These are phyloP conservation scores for Rostrohypoxylon terebratum DNA, from an alignment of 495 filamentous ascomycete species.

Conservation along the genomic window DNA sequence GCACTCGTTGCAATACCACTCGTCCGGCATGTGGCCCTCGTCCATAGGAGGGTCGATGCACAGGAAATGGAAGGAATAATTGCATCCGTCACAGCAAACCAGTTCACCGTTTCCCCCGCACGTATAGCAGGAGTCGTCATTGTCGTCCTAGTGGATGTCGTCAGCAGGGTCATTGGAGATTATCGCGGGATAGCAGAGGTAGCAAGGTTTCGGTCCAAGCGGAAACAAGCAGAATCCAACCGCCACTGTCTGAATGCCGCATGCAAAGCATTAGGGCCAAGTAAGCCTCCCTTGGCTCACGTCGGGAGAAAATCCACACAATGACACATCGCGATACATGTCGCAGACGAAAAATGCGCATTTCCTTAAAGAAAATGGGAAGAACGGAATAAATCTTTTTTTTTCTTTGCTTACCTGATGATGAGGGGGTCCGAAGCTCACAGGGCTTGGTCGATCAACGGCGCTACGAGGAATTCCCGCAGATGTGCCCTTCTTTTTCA, in stretches of 20 bases:
- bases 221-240: constrained; percentile 43
- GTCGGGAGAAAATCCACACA: constrained; percentile 32
- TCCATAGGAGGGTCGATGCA: constrained; percentile 85
- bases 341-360: constrained; percentile 6
- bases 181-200: constrained; percentile 19
- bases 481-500: constrained; percentile 67
- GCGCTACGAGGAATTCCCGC: constrained; percentile 64
- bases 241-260: constrained; percentile 38
- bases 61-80: constrained; percentile 84
- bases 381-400: constrained; percentile 9
- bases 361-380: neutral
- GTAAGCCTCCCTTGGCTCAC: constrained; percentile 42
- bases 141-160: constrained; percentile 69
- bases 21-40: constrained; percentile 71
- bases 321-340: constrained; percentile 18
- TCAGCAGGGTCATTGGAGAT: constrained; percentile 1
- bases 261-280: constrained; percentile 36
- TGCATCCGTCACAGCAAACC: constrained; percentile 92
- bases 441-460: constrained; percentile 63
- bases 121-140: constrained; percentile 86
- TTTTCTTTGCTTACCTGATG: constrained; percentile 56
- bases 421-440: constrained; percentile 54
- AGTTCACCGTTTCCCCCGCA: constrained; percentile 86
- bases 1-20: constrained; percentile 89
- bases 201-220: constrained; percentile 42